phyloP scores from a whole-genome alignment of 1,284 basidiomycete species.

The Megacollybia platyphylla region DNA sequence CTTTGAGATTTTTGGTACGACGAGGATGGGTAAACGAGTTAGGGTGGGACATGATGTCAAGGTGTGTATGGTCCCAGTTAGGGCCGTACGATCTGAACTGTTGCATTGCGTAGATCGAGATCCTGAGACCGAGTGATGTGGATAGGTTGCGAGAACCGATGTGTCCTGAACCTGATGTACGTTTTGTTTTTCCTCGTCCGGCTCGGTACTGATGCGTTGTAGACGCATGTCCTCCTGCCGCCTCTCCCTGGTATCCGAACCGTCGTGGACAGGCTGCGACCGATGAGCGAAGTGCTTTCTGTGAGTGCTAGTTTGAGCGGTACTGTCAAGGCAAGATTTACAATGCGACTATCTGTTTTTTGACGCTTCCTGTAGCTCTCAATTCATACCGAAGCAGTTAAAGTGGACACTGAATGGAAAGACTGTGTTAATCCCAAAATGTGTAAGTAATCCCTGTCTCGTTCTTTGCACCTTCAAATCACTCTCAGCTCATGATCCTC shows the following conservation, averaged over 20 bases:
- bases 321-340: constrained; percentile 51
- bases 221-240: constrained; percentile 80
- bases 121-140: constrained; percentile 65
- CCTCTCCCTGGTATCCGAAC: constrained; percentile 67
- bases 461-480: neutral
- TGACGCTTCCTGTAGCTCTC: too few species aligned
- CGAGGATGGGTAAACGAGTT: constrained; percentile 40
- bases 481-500: neutral
- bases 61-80: neutral
- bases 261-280: constrained; percentile 63
- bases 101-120: constrained; percentile 37
- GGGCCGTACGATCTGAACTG: too few species aligned
- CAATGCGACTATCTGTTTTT: too few species aligned
- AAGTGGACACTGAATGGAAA: constrained; percentile 75
- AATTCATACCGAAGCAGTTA: constrained; percentile 47
- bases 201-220: constrained; percentile 1
- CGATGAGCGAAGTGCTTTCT: constrained; percentile 67
- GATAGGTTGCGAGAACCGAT: constrained; percentile 67
- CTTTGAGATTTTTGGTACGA: constrained; percentile 56
- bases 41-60: constrained; percentile 56
- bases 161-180: constrained; percentile 81
- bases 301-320: constrained; percentile 59
- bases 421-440: constrained; percentile 58
- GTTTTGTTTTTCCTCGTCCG: constrained; percentile 10
- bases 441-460: constrained; percentile 21